These are phyloP conservation scores for Fusarium tjaetaba DNA, from an alignment of 2,329 filamentous ascomycete genomes.

Conservation along the genomic window DNA sequence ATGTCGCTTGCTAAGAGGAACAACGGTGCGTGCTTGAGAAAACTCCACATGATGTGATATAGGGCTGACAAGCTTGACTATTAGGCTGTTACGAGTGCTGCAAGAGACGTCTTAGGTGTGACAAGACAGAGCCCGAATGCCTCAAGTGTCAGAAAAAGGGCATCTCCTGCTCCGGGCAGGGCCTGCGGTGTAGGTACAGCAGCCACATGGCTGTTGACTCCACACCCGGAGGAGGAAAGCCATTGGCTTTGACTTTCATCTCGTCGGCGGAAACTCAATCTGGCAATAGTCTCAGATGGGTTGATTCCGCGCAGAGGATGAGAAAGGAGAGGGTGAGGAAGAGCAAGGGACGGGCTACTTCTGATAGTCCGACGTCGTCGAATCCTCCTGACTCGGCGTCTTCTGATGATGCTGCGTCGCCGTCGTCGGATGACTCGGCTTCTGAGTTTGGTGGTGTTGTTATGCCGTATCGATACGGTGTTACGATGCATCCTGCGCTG, in stretches of 20 bases:
- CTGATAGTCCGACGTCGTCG: not conserved
- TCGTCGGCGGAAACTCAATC: not conserved
- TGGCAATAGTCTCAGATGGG: constrained; percentile 28
- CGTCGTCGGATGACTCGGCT: not conserved
- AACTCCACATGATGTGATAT: not conserved
- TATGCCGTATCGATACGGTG: not conserved
- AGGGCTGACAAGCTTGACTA: not conserved
- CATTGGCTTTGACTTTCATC: constrained; percentile 1
- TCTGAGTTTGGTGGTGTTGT: not conserved
- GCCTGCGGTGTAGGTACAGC: constrained; percentile 50
- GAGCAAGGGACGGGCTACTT: not conserved
- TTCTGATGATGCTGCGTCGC: constrained; percentile 23
- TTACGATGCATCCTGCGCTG: constrained; percentile 37
- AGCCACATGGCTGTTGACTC: constrained; percentile 39
- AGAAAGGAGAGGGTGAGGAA: constrained; percentile 13
- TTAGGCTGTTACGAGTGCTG: constrained; percentile 53
- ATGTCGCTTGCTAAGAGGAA: constrained; percentile 46
- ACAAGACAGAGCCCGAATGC: constrained; percentile 52
- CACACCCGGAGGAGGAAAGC: not conserved
- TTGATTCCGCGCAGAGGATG: constrained; percentile 12
- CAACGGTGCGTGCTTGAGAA: constrained; percentile 24
- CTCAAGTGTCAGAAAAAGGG: constrained; percentile 52
- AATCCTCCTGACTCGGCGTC: not conserved
- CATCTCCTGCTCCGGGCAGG: constrained; percentile 52
- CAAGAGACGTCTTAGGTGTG: constrained; percentile 52